phyloP scores from a whole-genome alignment of 441 rosid genomes.

The Adansonia rubrostipa region DNA sequence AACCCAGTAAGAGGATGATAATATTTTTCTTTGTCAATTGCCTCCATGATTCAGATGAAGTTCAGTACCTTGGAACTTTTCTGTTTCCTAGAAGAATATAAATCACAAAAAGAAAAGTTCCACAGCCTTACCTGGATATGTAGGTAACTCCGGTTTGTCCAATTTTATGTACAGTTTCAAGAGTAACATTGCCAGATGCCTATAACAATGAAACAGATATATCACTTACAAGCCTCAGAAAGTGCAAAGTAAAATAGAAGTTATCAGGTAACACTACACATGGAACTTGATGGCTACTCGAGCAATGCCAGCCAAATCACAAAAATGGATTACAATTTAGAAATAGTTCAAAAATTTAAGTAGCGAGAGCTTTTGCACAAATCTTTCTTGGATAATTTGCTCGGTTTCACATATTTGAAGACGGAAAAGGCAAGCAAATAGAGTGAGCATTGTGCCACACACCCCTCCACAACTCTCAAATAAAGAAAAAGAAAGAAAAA shows the following conservation, averaged over 20 bases:
- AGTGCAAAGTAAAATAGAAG: not conserved
- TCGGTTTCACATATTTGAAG: not conserved
- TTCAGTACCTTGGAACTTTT: not conserved
- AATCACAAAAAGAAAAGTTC: not conserved
- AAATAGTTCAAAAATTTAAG: not conserved
- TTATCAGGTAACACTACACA: slow-evolving; percentile 1
- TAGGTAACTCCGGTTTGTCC: slow-evolving; percentile 92
- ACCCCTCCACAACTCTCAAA: not conserved
- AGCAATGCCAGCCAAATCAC: not conserved
- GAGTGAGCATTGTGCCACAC: not conserved
- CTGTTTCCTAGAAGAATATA: not conserved
- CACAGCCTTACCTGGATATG: slow-evolving; percentile 69
- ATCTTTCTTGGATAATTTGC: not conserved
- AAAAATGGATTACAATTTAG: not conserved
- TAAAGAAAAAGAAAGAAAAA: slow-evolving; percentile 15
- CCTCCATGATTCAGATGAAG: slow-evolving; percentile 2
- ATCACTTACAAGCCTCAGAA: slow-evolving; percentile 22
- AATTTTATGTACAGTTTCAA: slow-evolving; percentile 86
- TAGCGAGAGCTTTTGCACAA: not conserved
- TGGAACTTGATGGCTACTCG: not conserved
- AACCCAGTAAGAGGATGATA: not conserved
- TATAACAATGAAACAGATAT: slow-evolving; percentile 34
- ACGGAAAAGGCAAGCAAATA: slow-evolving; percentile 13
- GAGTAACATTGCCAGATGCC: slow-evolving; percentile 96
- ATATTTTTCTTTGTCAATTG: not conserved